Evolutionary conservation across 2,329 filamentous ascomycete species (phyloP), one percentile per base, ranked within the genome.

Genomic region (Cladophialophora chaetospira): DNA sequence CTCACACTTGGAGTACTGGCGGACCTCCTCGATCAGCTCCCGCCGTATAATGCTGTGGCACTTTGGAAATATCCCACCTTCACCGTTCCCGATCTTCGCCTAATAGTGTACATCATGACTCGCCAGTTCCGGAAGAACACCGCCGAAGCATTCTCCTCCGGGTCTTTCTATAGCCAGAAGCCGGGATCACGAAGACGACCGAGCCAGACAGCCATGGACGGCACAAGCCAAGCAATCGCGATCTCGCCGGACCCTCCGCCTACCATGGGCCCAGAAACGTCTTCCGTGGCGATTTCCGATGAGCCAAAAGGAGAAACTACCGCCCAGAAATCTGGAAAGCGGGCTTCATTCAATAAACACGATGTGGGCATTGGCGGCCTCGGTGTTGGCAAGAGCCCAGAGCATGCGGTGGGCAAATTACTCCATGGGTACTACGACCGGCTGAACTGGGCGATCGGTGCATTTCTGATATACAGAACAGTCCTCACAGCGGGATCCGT

Each of bases 31-130:
- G 84, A 88, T 61, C 79, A 87, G 66, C 71, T 88, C 3, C 85
- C 85, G n/a, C 84, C 85, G 1, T 75, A 79, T 61, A 83, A 81
- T 51, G 80, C 84, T 1, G 77, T 88, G 3, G 73, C 81, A 29
- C 69, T 87, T 23, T 88, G 86, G 85, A 80, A 79, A 26, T 88
- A 87, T 65, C 86, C 86, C 0, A 88, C 83, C 1, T 88, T 88
- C 66, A 87, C 85, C 0, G 77, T 81, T 1, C 77, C 77, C 55
- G 86, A 88, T 65, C 75, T 88, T 3, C 75, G 81, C 4, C 72
- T 84, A 28, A 73, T 83, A 9, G 78, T 88, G 52, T 85, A 79
- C 74, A 67, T 84, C 8, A 70, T 87, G 66, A 87, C 84, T 0
- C 80, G 81, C 60, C 71, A 73, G 5, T 80, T 88, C 65, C 80